Base-by-base conservation (phyloP, 2,329 filamentous ascomycete species). In the Pseudocercospora ulei region DNA sequence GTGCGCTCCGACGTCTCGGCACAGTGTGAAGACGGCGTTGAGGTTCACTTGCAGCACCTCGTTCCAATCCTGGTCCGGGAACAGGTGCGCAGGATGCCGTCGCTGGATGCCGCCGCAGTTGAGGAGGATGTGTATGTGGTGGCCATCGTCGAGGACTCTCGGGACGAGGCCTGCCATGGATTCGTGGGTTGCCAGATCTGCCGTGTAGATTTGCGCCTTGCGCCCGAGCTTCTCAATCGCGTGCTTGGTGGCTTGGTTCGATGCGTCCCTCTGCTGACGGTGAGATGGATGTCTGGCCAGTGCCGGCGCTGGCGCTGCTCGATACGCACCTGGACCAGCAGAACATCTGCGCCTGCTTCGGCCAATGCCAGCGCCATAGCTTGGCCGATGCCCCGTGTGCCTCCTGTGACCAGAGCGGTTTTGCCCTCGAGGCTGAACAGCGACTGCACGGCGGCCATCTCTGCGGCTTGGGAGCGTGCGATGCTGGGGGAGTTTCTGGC, bases 71-170 rank as follows among this genome's bases (percentile, higher is more conserved):
- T 67, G 64, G 56, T 81, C 75, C 0, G 83, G 83, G 57, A 93
- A 93, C 43, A 72, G 62, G 52, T 85, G 75, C 27, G 79, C 76
- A 0, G 82, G 75, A 60, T 90, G 81, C 8, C 85, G 72, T 46
- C 77, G 72, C 62, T 93, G 86, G 57, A 93, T 87, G 16, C 86
- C 86, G 11, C 82, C 86, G 64, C 82, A 88, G 65, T 87, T 93
- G 52, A 93, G 66, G 5, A 93, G 73, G 55, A 92, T 82, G 56
- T 82, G 73, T 47, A 92, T 75, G 56, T 75, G 70, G 47, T 69
- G 63, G 33, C 72, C 72, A 54, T 78, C 74, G 26, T 67, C 63
- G n/a, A 82, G 65, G 39, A 86, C 61, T 16, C 64, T 63, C 14
- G 78, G 73, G 1, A 76, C 65, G 2, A 87, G 68, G 0, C 64